Conservation (phyloP, 2,329 filamentous ascomycete species). For the Hymenotorrendiella dingleyae region DNA sequence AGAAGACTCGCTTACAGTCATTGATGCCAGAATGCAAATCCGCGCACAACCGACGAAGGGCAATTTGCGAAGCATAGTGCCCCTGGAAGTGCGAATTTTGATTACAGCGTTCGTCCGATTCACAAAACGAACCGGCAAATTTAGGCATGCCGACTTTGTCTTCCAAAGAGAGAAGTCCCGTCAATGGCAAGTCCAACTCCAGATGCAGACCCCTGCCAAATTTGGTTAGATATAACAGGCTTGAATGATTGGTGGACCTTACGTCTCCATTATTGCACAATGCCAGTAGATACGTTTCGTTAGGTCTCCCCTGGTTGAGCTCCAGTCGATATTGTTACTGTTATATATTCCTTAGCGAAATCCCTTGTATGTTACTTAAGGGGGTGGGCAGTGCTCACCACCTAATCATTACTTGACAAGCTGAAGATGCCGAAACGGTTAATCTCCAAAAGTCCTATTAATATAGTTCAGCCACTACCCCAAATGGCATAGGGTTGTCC, state of each 20-base stretch:
- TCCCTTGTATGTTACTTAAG: slow-evolving; percentile 3
- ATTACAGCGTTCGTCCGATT: slow-evolving; percentile 42
- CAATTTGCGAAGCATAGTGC: slow-evolving; percentile 55
- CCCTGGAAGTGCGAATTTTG: slow-evolving; percentile 49
- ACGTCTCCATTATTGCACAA: slow-evolving; percentile 50
- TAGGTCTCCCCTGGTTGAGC: slow-evolving; percentile 43
- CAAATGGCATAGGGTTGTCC: too few relatives aligned
- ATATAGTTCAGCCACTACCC: too few relatives aligned
- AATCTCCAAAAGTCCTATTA: slow-evolving; percentile 55
- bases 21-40: slow-evolving; percentile 47
- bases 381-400: slow-evolving; percentile 35
- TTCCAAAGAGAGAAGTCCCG: slow-evolving; percentile 47
- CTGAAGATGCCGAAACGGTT: slow-evolving; percentile 47
- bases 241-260: too few relatives aligned
- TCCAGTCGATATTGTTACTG: slow-evolving; percentile 40
- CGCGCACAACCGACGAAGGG: slow-evolving; percentile 46
- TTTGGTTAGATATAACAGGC: too few relatives aligned
- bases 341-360: slow-evolving; percentile 8
- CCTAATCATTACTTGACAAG: slow-evolving; percentile 50
- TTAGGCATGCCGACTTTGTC: slow-evolving; percentile 48
- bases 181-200: slow-evolving; percentile 52
- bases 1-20: slow-evolving; percentile 44
- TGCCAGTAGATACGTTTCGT: slow-evolving; percentile 52
- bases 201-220: slow-evolving; percentile 45
- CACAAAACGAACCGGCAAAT: slow-evolving; percentile 43